These are phyloP conservation scores for Polymyxa betae DNA, from an alignment of 208 protist genomes.

Conservation along the genomic window DNA sequence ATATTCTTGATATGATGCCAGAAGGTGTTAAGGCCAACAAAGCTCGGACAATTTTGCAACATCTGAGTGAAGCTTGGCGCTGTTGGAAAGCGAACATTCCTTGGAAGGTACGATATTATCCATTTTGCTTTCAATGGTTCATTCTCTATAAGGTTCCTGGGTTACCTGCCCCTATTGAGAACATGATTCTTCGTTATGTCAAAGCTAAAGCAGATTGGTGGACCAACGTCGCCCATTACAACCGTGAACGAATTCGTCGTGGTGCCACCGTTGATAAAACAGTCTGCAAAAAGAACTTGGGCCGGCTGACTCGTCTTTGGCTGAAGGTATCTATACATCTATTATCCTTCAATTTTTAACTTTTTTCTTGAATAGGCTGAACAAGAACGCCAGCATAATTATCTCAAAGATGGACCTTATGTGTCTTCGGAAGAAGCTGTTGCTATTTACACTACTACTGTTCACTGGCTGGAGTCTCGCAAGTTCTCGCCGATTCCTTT, in stretches of 20 bases:
- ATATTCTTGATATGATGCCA: conserved; percentile 99
- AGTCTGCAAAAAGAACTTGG: conserved; percentile 99
- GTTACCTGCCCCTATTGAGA: conserved; percentile 95
- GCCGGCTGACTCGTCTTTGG: conserved; percentile 97
- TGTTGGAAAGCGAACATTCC: conserved; percentile 98
- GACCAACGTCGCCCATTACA: conserved; percentile 98
- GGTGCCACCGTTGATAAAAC: conserved; percentile 99
- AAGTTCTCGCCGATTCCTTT: conserved; percentile 99
- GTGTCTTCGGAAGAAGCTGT: conserved; percentile 94
- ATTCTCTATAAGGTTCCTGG: conserved; percentile 79
- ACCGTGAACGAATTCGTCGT: conserved; percentile 96
- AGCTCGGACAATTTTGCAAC: conserved; percentile 96
- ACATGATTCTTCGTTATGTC: conserved; percentile 99
- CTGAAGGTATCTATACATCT: too few relatives aligned
- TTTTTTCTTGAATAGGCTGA: too few relatives aligned
- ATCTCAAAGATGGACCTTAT: conserved; percentile 97
- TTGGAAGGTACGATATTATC: conserved; percentile 87
- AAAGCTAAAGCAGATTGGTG: conserved; percentile 99
- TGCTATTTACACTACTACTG: conserved; percentile 98
- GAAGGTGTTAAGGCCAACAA: conserved; percentile 96
- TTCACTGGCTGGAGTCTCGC: conserved; percentile 98
- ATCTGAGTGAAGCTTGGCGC: conserved; percentile 98
- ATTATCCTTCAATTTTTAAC: too few relatives aligned
- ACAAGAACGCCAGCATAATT: conserved; percentile 96
- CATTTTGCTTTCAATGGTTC: background rate